phyloP scores from a whole-genome alignment of 139 green algal genomes.

The Volvox reticuliferus region DNA sequence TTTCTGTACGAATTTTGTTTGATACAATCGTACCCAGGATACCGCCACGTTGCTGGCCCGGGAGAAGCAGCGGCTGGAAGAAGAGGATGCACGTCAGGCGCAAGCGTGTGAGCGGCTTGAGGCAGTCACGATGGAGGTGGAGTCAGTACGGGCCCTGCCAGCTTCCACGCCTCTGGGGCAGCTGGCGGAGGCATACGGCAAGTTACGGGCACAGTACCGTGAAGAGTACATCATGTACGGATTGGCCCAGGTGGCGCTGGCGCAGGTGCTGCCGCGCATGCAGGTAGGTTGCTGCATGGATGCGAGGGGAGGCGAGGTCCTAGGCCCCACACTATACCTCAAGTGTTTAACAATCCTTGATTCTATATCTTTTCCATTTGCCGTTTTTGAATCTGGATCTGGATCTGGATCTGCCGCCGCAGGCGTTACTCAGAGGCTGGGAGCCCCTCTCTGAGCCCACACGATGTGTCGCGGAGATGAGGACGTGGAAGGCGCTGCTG shows the following conservation, averaged over 20 bases:
- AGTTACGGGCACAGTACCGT: constrained; percentile 61
- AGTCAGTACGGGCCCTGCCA: constrained; percentile 28
- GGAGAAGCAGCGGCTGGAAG: constrained; percentile 75
- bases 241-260: constrained; percentile 78
- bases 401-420: neutral
- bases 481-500: constrained; percentile 78
- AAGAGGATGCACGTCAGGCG: constrained; percentile 60
- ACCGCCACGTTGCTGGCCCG: constrained; percentile 76
- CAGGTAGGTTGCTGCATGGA: neutral
- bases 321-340: neutral
- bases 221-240: constrained; percentile 93
- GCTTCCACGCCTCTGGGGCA: constrained; percentile 47
- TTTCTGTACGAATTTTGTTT: too few species aligned
- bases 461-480: constrained; percentile 60
- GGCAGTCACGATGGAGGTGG: constrained; percentile 8
- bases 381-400: neutral
- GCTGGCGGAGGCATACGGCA: constrained; percentile 64
- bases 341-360: neutral
- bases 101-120: constrained; percentile 22
- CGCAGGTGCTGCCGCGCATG: constrained; percentile 67
- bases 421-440: constrained; percentile 67
- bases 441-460: constrained; percentile 71
- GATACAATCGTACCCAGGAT: constrained; percentile 56
- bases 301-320: neutral
- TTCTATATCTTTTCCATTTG: too few species aligned